A percentile compares a stretch with the other conserved stretches of the same genome.
phyloP scores from a whole-genome alignment of 225 moss, liverwort and hornwort genomes.

The Sphagnum tenellum region DNA sequence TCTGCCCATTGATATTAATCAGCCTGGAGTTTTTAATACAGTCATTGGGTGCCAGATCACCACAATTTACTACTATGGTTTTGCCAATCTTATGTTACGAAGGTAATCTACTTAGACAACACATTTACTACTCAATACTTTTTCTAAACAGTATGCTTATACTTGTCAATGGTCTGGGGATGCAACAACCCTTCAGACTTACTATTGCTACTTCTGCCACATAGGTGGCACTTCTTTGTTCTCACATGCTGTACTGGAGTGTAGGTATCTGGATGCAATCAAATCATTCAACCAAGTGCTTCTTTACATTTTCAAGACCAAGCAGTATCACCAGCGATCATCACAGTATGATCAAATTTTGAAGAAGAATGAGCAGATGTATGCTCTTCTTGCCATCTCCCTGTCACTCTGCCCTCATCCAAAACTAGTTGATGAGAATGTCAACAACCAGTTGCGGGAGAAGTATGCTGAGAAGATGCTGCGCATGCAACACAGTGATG shows the following conservation, averaged over 20 bases:
- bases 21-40: constrained; percentile 82
- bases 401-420: constrained; percentile 90
- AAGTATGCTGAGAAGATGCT: constrained; percentile 99
- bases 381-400: constrained; percentile 81
- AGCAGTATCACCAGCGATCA: constrained; percentile 94
- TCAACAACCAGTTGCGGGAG: constrained; percentile 90
- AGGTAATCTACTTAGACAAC: constrained; percentile 27
- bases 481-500: constrained; percentile 96
- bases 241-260: neutral
- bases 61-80: constrained; percentile 91
- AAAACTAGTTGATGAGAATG: constrained; percentile 93
- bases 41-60: constrained; percentile 96
- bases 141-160: too few relatives aligned
- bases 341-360: constrained; percentile 95
- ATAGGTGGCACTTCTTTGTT: neutral
- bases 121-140: too few relatives aligned
- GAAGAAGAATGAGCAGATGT: constrained; percentile 99
- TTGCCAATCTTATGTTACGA: constrained; percentile 95
- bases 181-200: too few relatives aligned
- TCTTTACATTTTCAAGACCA: constrained; percentile 89
- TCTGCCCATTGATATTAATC: constrained; percentile 75
- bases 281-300: constrained; percentile 95
- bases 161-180: too few relatives aligned
- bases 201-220: neutral
- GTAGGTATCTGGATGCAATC: constrained; percentile 82